Conservation (phyloP, 2,329 filamentous ascomycete genomes). For the Colletotrichum tropicicola region DNA sequence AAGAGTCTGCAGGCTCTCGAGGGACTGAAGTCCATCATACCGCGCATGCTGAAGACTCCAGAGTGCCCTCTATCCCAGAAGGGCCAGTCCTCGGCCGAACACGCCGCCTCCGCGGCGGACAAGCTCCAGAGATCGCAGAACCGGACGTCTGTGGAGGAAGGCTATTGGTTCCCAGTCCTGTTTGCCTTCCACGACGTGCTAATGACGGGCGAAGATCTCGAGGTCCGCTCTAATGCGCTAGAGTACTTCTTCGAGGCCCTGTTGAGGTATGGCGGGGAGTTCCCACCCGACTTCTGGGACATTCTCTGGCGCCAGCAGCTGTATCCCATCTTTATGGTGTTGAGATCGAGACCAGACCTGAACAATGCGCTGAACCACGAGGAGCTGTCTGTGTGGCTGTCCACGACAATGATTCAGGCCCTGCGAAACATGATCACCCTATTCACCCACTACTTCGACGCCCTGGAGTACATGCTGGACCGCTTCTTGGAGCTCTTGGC, state of each 20-base stretch:
- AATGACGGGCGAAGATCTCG: slow-evolving; percentile 98
- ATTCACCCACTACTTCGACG: slow-evolving; percentile 98
- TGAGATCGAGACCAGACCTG: slow-evolving; percentile 97
- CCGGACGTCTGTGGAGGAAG: slow-evolving; percentile 91
- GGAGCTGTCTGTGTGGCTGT: slow-evolving; percentile 97
- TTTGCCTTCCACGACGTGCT: slow-evolving; percentile 99
- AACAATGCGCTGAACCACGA: slow-evolving; percentile 94
- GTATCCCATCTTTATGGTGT: slow-evolving; percentile 97
- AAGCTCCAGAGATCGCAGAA: slow-evolving; percentile 65
- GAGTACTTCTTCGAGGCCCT: slow-evolving; percentile 98
- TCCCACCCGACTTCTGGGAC: slow-evolving; percentile 96
- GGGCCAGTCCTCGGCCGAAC: slow-evolving; percentile 45
- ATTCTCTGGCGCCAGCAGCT: slow-evolving; percentile 96
- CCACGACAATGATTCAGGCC: slow-evolving; percentile 99
- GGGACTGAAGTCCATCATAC: slow-evolving; percentile 90
- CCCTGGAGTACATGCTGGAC: slow-evolving; percentile 96
- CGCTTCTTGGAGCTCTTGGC: slow-evolving; percentile 94
- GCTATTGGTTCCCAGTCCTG: slow-evolving; percentile 97
- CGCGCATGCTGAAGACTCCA: slow-evolving; percentile 93
- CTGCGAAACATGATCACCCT: slow-evolving; percentile 98
- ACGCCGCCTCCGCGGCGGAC: slow-evolving; percentile 52
- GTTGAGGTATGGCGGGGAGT: slow-evolving; percentile 88
- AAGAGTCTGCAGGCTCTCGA: slow-evolving; percentile 97
- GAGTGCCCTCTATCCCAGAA: slow-evolving; percentile 89
- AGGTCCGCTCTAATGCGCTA: slow-evolving; percentile 89